These are phyloP conservation scores for Dryadomyces quercus-mongolicae DNA, from an alignment of 2,329 filamentous ascomycete genomes.

Conservation along the genomic window DNA sequence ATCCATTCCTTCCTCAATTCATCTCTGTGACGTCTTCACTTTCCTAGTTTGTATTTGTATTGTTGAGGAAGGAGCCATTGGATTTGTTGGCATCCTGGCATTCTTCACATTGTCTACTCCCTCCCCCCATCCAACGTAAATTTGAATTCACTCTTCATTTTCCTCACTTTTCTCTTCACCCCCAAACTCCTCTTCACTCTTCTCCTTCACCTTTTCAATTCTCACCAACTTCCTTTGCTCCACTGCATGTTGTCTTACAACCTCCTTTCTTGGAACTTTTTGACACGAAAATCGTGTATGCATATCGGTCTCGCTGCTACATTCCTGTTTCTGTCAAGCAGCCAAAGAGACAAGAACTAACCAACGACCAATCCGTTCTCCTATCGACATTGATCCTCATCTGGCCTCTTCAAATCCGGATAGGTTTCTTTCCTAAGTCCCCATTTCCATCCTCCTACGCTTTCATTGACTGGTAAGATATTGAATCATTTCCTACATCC, in stretches of 20 bases:
- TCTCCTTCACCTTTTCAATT: neutral
- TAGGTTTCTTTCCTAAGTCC: neutral
- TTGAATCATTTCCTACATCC: too few relatives aligned
- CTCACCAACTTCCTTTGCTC: neutral
- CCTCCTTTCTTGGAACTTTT: slow-evolving; percentile 13
- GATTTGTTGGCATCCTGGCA: too few relatives aligned
- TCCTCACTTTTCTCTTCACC: neutral
- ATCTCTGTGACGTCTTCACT: too few relatives aligned
- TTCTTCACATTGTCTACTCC: neutral
- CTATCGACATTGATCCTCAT: neutral
- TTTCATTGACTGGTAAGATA: neutral
- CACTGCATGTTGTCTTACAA: slow-evolving; percentile 3
- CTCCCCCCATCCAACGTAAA: neutral
- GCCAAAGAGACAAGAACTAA: slow-evolving; percentile 1
- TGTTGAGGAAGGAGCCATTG: neutral
- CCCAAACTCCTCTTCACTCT: neutral
- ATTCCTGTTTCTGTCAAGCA: neutral
- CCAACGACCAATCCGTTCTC: neutral
- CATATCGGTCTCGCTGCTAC: slow-evolving; percentile 5
- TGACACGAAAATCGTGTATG: slow-evolving; percentile 10
- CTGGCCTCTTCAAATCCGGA: neutral
- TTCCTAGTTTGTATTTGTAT: too few relatives aligned
- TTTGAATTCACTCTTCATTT: neutral
- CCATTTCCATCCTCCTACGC: neutral
- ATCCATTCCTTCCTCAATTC: too few relatives aligned